Evolutionary conservation across 2,329 filamentous ascomycete species (phyloP), one percentile per base, ranked within the genome.

Genomic region (Botrytis tulipae): DNA sequence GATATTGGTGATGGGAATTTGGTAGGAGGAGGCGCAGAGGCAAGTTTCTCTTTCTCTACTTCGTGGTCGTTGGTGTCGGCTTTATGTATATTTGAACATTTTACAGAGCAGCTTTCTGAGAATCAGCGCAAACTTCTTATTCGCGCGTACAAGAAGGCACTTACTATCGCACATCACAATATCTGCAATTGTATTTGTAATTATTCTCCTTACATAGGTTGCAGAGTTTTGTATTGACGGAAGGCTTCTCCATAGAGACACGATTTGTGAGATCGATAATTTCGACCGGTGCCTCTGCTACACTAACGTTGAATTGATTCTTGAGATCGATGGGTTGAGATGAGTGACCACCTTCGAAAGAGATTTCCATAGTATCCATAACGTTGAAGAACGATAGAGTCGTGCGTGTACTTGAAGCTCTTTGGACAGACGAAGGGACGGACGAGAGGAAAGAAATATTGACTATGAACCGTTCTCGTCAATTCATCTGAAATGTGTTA

Each of bases 171-270:
- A 87, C 77, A 66, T 84, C 81, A 79, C 89, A 91, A 42, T 84
- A 84, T n/a, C 87, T 84, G 75, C 89, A 91, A 78, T 90, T 91
- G 81, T 91, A 91, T 80, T 89, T 91, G 44, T 84, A 84, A 32
- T 85, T 82, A 7, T 84, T 84, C 48, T 80, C 78, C 42, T 85
- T 80, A 79, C 89, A 91, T 46, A 90, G 83, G 8, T 85, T 84
- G 77, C 89, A 91, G 63, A 89, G 82, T 82, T 68, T 68, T 57
- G 65, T 6, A 25, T 68, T 48, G 32, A 57, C 35, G 14, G 35
- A 37, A 22, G 65, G 51, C n/a, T 42, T 48, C 35, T 68, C 25
- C 65, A 57, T 68, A 54, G 46, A 18, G 65, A 68, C 25, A 22
- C 35, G 48, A n/a, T 57, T 68, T 54, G 48, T 57, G 9, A 40